A percentile compares a stretch with the other conserved stretches of the same genome.
Evolutionary conservation across 2,329 filamentous ascomycete species (phyloP).

Genomic region (Helotiales sp.): DNA sequence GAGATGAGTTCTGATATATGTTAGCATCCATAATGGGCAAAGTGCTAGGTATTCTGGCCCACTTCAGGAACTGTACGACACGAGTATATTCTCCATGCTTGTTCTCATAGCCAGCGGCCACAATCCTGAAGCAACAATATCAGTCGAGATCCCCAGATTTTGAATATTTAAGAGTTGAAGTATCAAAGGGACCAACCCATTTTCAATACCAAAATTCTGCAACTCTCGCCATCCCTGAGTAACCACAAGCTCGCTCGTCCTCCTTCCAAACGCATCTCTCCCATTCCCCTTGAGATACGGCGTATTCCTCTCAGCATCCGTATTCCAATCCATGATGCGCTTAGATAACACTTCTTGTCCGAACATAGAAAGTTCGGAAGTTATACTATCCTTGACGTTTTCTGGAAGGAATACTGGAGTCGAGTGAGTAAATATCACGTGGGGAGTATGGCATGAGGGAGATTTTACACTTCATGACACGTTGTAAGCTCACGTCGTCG

Average conservation of each 20-base stretch:
- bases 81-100: constrained; percentile 51
- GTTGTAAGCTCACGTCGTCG: constrained; percentile 53
- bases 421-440: neutral
- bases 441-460: neutral
- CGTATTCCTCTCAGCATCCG: constrained; percentile 65
- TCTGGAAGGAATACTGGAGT: constrained; percentile 33
- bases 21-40: neutral
- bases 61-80: constrained; percentile 59
- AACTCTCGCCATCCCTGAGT: constrained; percentile 66
- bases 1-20: constrained; percentile 16
- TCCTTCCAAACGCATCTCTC: constrained; percentile 51
- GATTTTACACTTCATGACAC: constrained; percentile 50
- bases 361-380: constrained; percentile 35
- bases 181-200: constrained; percentile 41
- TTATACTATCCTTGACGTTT: constrained; percentile 21
- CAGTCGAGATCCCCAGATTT: constrained; percentile 13
- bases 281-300: constrained; percentile 24
- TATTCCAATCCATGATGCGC: constrained; percentile 55
- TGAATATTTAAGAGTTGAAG: neutral
- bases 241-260: constrained; percentile 59
- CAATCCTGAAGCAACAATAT: constrained; percentile 40
- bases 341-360: constrained; percentile 54
- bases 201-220: constrained; percentile 56
- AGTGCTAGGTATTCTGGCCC: constrained; percentile 11
- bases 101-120: constrained; percentile 60